Conservation (phyloP, 176 grass and related monocot genomes). For the bread wheat (Triticum aestivum) region DNA sequence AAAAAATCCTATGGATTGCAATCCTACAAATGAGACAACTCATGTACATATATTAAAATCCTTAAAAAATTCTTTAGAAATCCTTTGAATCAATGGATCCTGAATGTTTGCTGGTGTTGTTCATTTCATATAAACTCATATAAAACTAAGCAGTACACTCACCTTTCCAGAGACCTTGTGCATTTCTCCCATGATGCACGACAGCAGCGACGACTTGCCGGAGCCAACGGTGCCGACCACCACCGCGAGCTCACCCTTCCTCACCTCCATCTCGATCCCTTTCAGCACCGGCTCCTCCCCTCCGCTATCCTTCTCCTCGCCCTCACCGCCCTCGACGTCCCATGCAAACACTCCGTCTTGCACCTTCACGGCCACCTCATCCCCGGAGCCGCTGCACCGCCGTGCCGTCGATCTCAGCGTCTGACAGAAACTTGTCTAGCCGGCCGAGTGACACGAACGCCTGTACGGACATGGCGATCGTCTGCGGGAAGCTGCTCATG, state of each 20-base stretch:
- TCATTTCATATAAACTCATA: too few species aligned
- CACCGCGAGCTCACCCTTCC: slow-evolving; percentile 42
- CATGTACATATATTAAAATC: too few species aligned
- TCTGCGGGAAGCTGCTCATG: slow-evolving; percentile 52
- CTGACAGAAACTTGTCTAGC: slow-evolving; percentile 50
- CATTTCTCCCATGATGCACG: slow-evolving; percentile 73
- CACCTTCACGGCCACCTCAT: slow-evolving; percentile 30
- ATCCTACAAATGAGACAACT: too few species aligned
- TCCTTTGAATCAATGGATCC: too few species aligned
- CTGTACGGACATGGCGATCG: slow-evolving; percentile 46
- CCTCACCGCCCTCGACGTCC: slow-evolving; percentile 18
- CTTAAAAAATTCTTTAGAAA: too few species aligned
- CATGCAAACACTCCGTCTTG: slow-evolving; percentile 49
- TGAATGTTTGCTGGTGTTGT: background rate
- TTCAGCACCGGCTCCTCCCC: slow-evolving; percentile 20
- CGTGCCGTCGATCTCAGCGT: slow-evolving; percentile 37
- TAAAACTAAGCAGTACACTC: background rate
- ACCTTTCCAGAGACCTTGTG: slow-evolving; percentile 60
- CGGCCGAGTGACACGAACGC: slow-evolving; percentile 57
- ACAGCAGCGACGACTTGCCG: slow-evolving; percentile 66
- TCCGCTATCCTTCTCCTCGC: background rate
- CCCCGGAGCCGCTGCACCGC: background rate
- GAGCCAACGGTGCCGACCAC: slow-evolving; percentile 63
- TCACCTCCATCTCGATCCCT: slow-evolving; percentile 43
- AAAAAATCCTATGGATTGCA: too few species aligned